Conservation (phyloP, 2,329 filamentous ascomycete species). For the Pleurostoma richardsiae region DNA sequence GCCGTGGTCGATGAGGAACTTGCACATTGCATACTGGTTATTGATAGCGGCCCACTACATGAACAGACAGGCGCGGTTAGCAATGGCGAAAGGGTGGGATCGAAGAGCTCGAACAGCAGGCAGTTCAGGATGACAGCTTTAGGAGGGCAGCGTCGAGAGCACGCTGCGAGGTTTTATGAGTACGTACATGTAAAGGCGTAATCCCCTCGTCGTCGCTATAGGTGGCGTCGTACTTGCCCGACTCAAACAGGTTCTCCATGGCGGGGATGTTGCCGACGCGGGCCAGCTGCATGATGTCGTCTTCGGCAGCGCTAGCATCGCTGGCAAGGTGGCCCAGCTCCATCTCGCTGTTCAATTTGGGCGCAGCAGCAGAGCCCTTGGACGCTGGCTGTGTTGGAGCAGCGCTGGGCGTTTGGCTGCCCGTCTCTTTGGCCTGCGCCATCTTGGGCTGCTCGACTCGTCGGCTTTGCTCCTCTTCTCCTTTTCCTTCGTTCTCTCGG, state of each 20-base stretch:
- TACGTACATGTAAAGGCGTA: conserved; percentile 83
- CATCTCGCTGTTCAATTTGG: conserved; percentile 53
- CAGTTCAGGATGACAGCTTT: too few species aligned
- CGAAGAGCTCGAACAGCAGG: not conserved
- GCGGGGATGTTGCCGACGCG: conserved; percentile 78
- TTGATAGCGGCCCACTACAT: conserved; percentile 95
- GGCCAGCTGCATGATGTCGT: conserved; percentile 95
- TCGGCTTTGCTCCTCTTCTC: not conserved
- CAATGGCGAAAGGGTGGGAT: not conserved
- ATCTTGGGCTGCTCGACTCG: conserved; percentile 19
- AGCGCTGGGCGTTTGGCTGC: conserved; percentile 29
- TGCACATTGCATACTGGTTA: conserved; percentile 96
- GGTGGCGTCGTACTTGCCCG: conserved; percentile 73
- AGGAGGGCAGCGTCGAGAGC: not conserved
- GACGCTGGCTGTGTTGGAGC: conserved; percentile 49
- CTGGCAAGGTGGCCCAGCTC: conserved; percentile 47
- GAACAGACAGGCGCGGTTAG: too few species aligned
- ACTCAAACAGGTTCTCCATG: conserved; percentile 87
- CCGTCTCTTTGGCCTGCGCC: conserved; percentile 33
- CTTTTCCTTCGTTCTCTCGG: not conserved
- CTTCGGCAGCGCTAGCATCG: conserved; percentile 27
- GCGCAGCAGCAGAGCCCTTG: conserved; percentile 47
- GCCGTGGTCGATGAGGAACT: conserved; percentile 79
- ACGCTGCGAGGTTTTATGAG: not conserved
- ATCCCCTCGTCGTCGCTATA: conserved; percentile 90